These are phyloP conservation scores for Anthoceros angustus DNA, from an alignment of 225 moss, liverwort and hornwort species.

Conservation along the genomic window DNA sequence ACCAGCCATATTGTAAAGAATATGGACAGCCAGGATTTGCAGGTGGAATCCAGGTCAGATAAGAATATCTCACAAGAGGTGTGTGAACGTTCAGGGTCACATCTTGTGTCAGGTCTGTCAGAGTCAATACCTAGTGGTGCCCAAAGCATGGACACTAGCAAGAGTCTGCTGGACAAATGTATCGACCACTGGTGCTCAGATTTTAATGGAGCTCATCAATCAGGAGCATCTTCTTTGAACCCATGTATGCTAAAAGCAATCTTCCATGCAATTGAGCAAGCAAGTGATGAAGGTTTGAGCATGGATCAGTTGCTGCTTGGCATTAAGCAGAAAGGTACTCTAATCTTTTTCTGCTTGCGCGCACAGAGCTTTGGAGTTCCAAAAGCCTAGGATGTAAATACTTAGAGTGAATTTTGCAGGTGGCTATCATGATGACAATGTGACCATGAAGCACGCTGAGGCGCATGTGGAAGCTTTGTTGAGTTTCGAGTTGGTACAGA, in stretches of 20 bases:
- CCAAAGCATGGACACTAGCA: not conserved
- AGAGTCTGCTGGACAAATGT: slow-evolving; percentile 13
- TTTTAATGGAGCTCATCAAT: slow-evolving; percentile 10
- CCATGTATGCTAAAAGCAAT: slow-evolving; percentile 31
- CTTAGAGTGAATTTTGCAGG: not conserved
- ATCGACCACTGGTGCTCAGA: slow-evolving; percentile 27
- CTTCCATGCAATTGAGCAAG: slow-evolving; percentile 37
- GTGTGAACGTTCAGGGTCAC: not conserved
- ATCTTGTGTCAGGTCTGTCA: not conserved
- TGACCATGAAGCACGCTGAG: slow-evolving; percentile 24
- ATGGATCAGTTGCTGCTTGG: slow-evolving; percentile 27
- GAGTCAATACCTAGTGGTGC: not conserved
- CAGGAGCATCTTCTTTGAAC: slow-evolving; percentile 13
- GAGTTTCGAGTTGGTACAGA: slow-evolving; percentile 4
- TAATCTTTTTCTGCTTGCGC: not conserved
- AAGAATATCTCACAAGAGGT: not conserved
- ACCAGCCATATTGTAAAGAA: not conserved
- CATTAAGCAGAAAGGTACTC: slow-evolving; percentile 25
- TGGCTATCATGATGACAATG: not conserved
- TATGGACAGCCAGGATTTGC: not conserved
- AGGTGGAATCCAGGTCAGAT: not conserved
- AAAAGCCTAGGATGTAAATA: not conserved
- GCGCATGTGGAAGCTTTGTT: slow-evolving; percentile 17
- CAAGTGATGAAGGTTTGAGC: slow-evolving; percentile 61
- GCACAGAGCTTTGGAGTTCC: not conserved